phyloP scores from a whole-genome alignment of 1,139 yeast genomes.

The Debaryomycetaceae sp. region DNA sequence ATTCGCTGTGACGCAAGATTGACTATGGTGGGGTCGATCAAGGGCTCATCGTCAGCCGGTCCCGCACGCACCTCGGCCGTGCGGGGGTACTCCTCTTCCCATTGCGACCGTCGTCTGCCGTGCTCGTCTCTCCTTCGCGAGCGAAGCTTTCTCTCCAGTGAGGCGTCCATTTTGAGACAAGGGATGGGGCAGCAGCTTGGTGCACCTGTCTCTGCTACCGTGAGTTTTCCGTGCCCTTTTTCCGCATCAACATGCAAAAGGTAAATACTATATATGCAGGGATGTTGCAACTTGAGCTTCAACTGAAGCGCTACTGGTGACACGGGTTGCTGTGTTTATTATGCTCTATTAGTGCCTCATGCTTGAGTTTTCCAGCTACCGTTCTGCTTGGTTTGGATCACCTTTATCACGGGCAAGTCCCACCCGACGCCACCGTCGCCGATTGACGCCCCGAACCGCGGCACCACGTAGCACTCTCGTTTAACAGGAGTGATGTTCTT shows the following conservation, averaged over 20 bases:
- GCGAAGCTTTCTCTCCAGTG: slow-evolving; percentile 3
- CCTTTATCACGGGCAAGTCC: slow-evolving; percentile 86
- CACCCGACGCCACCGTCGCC: slow-evolving; percentile 88
- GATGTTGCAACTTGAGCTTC: slow-evolving; percentile 2
- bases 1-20: slow-evolving; percentile 84
- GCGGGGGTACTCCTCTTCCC: neutral
- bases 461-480: slow-evolving; percentile 86
- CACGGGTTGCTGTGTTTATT: neutral
- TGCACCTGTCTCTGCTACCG: neutral
- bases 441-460: slow-evolving; percentile 79
- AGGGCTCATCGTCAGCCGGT: slow-evolving; percentile 26
- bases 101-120: neutral
- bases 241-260: slow-evolving; percentile 2
- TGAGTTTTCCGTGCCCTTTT: slow-evolving; percentile 1
- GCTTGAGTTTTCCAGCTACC: slow-evolving; percentile 57
- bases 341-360: slow-evolving; percentile 1
- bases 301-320: neutral
- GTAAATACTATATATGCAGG: slow-evolving; percentile 4
- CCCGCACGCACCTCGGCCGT: too few species aligned
- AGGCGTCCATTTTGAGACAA: slow-evolving; percentile 2
- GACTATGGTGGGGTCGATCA: slow-evolving; percentile 53
- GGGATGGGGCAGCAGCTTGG: slow-evolving; percentile 1
- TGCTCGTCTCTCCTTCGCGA: slow-evolving; percentile 3
- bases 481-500: slow-evolving; percentile 57
- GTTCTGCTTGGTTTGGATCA: slow-evolving; percentile 56